These are phyloP conservation scores for Grosmannia clavigera DNA, from an alignment of 2,329 filamentous ascomycete species.

Conservation along the genomic window DNA sequence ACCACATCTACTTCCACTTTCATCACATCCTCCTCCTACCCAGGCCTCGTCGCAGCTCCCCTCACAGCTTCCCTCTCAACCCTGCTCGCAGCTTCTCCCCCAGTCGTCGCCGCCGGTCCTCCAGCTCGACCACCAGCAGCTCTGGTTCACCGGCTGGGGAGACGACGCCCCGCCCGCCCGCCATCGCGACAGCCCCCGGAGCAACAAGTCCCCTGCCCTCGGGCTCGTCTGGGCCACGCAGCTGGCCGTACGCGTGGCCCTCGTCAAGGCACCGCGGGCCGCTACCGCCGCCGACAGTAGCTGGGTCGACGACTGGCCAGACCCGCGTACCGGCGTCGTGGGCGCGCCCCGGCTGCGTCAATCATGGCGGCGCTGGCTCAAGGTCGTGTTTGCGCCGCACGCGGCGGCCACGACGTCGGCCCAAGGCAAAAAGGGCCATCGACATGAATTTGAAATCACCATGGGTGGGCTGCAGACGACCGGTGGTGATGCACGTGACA, in stretches of 20 bases:
- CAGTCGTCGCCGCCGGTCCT: conserved; percentile 37
- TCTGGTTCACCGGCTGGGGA: conserved; percentile 94
- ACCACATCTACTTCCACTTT: neutral
- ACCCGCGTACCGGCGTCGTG: neutral
- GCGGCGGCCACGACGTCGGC: conserved; percentile 34
- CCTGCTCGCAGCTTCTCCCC: neutral
- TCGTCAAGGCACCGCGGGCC: conserved; percentile 53
- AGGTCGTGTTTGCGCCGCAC: conserved; percentile 83
- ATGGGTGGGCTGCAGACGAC: conserved; percentile 43
- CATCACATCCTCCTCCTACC: neutral
- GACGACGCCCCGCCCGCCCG: conserved; percentile 43
- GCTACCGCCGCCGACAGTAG: neutral
- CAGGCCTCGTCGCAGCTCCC: neutral
- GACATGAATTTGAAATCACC: conserved; percentile 58
- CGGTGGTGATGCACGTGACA: neutral
- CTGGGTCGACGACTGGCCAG: conserved; percentile 5
- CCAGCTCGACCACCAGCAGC: conserved; percentile 75
- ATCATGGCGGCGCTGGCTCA: conserved; percentile 63
- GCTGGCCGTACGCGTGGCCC: conserved; percentile 66
- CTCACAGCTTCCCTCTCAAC: neutral
- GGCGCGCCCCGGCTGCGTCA: conserved; percentile 12
- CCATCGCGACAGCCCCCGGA: conserved; percentile 10
- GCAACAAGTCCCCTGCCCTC: conserved; percentile 70
- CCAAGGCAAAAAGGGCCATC: too few relatives aligned
- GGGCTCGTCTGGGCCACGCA: conserved; percentile 89